These are phyloP conservation scores for Chlorella vulgaris DNA, from an alignment of 139 green algal genomes.

Conservation along the genomic window DNA sequence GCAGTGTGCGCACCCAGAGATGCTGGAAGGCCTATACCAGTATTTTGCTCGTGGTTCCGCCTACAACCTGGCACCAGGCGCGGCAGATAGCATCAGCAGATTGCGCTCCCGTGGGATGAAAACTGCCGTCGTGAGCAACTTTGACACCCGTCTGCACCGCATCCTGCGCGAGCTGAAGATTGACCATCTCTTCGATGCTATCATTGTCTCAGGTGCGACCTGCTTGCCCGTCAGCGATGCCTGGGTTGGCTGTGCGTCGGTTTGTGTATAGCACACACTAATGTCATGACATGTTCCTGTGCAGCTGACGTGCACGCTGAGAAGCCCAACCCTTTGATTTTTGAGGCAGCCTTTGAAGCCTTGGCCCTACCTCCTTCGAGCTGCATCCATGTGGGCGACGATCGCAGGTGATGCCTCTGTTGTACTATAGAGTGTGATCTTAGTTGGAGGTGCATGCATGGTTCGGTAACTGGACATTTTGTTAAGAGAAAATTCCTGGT, in stretches of 20 bases:
- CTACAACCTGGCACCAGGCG: constrained; percentile 37
- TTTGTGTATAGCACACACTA: too few species aligned
- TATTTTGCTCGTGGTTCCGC: neutral
- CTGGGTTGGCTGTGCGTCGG: neutral
- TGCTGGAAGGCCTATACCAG: constrained; percentile 44
- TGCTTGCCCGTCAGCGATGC: too few species aligned
- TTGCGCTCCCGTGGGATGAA: constrained; percentile 61
- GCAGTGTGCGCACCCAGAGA: constrained; percentile 42
- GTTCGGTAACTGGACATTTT: neutral
- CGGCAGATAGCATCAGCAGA: constrained; percentile 54
- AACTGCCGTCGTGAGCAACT: constrained; percentile 86
- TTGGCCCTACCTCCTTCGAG: constrained; percentile 57
- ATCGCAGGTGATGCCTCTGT: constrained; percentile 46
- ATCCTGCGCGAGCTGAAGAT: constrained; percentile 72
- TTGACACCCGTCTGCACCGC: constrained; percentile 87
- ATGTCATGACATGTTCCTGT: too few species aligned
- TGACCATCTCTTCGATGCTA: constrained; percentile 74
- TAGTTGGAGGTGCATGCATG: neutral
- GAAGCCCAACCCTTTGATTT: constrained; percentile 91
- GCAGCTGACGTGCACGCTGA: constrained; percentile 68
- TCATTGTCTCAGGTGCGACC: constrained; percentile 80
- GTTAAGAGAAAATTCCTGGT: neutral
- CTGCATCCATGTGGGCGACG: constrained; percentile 81
- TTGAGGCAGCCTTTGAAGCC: constrained; percentile 61
- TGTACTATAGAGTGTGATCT: neutral